These are phyloP conservation scores for Phoma sp. DNA, from an alignment of 2,329 filamentous ascomycete genomes.

Conservation along the genomic window DNA sequence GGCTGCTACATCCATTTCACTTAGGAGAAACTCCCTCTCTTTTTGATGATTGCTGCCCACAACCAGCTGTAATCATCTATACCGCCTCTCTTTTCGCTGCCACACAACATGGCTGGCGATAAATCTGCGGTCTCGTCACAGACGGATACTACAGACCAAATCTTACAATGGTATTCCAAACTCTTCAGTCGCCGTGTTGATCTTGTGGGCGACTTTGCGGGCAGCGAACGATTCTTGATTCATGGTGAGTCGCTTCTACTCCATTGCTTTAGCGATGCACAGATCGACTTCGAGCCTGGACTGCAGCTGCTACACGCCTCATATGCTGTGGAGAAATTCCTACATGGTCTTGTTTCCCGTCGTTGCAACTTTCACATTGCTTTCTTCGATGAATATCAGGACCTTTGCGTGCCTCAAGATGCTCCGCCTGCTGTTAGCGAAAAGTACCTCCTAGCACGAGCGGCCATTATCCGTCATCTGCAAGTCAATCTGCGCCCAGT, in stretches of 20 bases:
- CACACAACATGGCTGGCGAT: slow-evolving; percentile 29
- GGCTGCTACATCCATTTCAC: slow-evolving; percentile 12
- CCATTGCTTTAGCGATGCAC: slow-evolving; percentile 66
- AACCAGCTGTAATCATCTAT: slow-evolving; percentile 9
- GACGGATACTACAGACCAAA: slow-evolving; percentile 26
- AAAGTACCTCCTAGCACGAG: slow-evolving; percentile 68
- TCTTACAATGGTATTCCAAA: slow-evolving; percentile 45
- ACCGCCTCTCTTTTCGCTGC: slow-evolving; percentile 2
- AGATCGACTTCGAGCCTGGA: slow-evolving; percentile 69
- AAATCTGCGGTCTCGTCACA: slow-evolving; percentile 19
- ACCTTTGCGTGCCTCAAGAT: slow-evolving; percentile 61
- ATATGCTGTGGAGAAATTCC: slow-evolving; percentile 71
- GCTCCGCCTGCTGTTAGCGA: slow-evolving; percentile 41
- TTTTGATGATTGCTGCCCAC: slow-evolving; percentile 13
- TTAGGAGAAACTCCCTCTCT: slow-evolving; percentile 8
- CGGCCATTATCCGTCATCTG: slow-evolving; percentile 70
- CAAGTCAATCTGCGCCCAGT: slow-evolving; percentile 50
- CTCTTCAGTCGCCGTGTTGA: slow-evolving; percentile 48
- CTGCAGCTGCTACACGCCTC: slow-evolving; percentile 75
- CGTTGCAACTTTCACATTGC: slow-evolving; percentile 74
- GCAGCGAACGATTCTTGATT: slow-evolving; percentile 73
- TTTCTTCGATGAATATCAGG: slow-evolving; percentile 68
- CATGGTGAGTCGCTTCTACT: slow-evolving; percentile 76
- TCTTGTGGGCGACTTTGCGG: slow-evolving; percentile 77
- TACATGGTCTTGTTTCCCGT: slow-evolving; percentile 64